Percentiles rank a stretch among this genome's conserved stretches.
phyloP scores from a whole-genome alignment of 2,329 filamentous ascomycete species.

The Phyllosticta paracitricarpa region DNA sequence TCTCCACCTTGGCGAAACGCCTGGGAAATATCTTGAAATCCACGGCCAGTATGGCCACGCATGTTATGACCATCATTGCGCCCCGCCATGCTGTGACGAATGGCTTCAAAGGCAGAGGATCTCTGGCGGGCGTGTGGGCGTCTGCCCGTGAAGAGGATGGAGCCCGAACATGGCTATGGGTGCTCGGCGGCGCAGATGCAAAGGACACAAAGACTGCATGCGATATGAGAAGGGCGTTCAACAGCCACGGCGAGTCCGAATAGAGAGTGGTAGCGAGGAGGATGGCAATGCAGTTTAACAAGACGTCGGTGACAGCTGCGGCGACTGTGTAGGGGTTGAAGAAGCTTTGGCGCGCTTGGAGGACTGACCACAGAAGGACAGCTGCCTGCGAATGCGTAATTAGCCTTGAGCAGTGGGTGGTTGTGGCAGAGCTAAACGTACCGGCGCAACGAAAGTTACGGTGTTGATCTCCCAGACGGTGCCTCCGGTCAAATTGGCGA shows the following conservation, averaged over 20 bases:
- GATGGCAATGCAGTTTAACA: conserved; percentile 74
- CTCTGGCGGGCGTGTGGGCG: conserved; percentile 15
- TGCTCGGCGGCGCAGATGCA: conserved; percentile 20
- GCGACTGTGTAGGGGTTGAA: conserved; percentile 64
- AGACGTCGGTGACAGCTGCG: conserved; percentile 67
- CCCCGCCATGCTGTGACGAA: conserved; percentile 90
- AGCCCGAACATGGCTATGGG: conserved; percentile 13
- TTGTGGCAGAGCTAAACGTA: conserved; percentile 35
- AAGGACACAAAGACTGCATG: conserved; percentile 57
- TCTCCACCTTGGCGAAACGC: conserved; percentile 94
- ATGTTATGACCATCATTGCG: conserved; percentile 83
- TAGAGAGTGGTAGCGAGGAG: conserved; percentile 83
- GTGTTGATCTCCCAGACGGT: conserved; percentile 75
- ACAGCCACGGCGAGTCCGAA: conserved; percentile 59
- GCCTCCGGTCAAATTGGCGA: conserved; percentile 81
- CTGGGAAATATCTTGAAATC: conserved; percentile 90
- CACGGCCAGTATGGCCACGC: conserved; percentile 86
- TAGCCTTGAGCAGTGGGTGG: conserved; percentile 4
- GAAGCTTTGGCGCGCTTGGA: conserved; percentile 75
- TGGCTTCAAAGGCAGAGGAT: conserved; percentile 67
- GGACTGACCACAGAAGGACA: conserved; percentile 74
- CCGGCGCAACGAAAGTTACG: conserved; percentile 76
- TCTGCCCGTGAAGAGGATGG: conserved; percentile 18
- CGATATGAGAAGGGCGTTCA: conserved; percentile 63
- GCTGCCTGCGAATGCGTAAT: conserved; percentile 49